Conservation (phyloP, 1,139 yeast genomes). For the Diutina mesorugosa region DNA sequence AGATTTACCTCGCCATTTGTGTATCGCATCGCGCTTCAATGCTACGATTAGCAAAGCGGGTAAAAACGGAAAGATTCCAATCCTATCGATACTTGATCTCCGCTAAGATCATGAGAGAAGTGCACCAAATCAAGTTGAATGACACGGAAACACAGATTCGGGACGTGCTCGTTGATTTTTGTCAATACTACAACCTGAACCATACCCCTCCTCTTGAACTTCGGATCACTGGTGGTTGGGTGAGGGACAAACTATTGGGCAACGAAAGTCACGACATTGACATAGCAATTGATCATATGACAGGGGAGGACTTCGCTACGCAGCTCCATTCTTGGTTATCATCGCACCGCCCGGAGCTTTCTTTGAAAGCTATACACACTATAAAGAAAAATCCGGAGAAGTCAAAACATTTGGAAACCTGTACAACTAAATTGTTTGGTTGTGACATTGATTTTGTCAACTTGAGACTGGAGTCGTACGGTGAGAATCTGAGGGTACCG, state of each 20-base stretch:
- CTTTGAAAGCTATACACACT: constrained; percentile 48
- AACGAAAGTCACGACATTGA: constrained; percentile 77
- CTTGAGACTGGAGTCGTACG: constrained; percentile 74
- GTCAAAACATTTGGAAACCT: constrained; percentile 91
- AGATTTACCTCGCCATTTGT: neutral
- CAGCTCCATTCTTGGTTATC: constrained; percentile 44
- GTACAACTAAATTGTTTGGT: constrained; percentile 76
- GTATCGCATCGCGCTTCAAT: neutral
- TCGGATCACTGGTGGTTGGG: constrained; percentile 98
- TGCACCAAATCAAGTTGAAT: constrained; percentile 4
- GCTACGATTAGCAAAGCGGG: neutral
- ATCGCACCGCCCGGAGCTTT: constrained; percentile 24
- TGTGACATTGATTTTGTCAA: constrained; percentile 88
- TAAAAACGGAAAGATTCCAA: neutral
- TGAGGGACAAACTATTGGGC: constrained; percentile 82
- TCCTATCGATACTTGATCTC: neutral
- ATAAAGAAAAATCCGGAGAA: constrained; percentile 90
- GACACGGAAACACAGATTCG: constrained; percentile 34
- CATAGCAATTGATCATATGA: constrained; percentile 70
- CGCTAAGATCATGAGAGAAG: neutral
- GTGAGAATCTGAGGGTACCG: constrained; percentile 76
- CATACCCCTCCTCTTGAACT: constrained; percentile 23
- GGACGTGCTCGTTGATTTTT: constrained; percentile 30
- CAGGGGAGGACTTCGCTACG: constrained; percentile 81
- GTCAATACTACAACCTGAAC: constrained; percentile 18